Evolutionary conservation across 768 basidiomycete genomes (phyloP).

Genomic region (Calocera cornea): DNA sequence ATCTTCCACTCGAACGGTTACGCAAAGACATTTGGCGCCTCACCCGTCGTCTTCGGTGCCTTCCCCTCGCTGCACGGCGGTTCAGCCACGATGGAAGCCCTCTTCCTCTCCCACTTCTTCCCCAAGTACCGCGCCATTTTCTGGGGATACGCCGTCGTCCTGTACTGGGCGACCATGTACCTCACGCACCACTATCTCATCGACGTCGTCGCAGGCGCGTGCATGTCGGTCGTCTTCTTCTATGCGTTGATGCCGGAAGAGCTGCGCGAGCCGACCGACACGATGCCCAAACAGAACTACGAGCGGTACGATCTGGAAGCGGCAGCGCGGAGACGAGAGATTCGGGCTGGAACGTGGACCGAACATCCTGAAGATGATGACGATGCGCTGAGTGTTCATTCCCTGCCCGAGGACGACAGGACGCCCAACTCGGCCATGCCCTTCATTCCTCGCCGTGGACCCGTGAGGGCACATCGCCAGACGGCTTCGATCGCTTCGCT

Average conservation of each 20-base stretch:
- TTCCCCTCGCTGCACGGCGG: constrained; percentile 91
- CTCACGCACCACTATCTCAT: constrained; percentile 97
- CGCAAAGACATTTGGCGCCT: constrained; percentile 64
- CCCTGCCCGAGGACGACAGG: background rate
- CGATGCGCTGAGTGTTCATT: background rate
- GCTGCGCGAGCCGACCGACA: constrained; percentile 43
- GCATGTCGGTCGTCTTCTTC: constrained; percentile 76
- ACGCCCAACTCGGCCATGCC: background rate
- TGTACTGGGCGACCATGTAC: constrained; percentile 99
- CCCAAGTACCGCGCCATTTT: constrained; percentile 50
- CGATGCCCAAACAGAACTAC: constrained; percentile 42
- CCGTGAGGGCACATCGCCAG: background rate
- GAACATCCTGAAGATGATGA: background rate
- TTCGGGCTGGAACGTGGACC: background rate
- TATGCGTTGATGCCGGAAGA: constrained; percentile 78
- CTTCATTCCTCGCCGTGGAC: background rate
- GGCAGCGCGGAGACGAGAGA: background rate
- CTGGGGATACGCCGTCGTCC: constrained; percentile 70
- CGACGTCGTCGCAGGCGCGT: constrained; percentile 88
- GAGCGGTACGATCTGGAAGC: constrained; percentile 60
- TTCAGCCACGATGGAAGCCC: constrained; percentile 78
- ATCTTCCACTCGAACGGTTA: constrained; percentile 68
- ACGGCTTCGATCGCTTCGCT: background rate
- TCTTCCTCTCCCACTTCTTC: constrained; percentile 94
- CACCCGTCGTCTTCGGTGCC: constrained; percentile 91